Evolutionary conservation across 1,284 basidiomycete genomes (phyloP), one percentile per base, ranked within the genome.

Genomic region (Entoloma clypeatum): DNA sequence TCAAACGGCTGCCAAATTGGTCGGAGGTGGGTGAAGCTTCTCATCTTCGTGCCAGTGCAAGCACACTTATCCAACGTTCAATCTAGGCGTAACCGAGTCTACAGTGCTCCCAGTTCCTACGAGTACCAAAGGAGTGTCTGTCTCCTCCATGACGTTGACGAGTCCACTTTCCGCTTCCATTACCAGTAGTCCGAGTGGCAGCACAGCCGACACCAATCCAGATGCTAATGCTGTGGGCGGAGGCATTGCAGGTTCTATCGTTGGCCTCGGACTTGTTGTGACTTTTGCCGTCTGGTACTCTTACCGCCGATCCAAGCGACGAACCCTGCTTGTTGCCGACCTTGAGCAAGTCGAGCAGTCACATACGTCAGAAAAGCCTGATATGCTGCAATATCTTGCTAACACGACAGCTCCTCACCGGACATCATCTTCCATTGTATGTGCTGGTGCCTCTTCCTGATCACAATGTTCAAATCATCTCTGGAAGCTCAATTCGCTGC

Each of bases 71-170:
- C 34, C 34, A 7, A 5, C 11, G 17, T 21, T n/a, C 11, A 10
- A 7, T 36, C n/a, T 27, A 52, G 48, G 49, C 25, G 45, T 30
- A 18, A 48, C 41, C 11, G 50, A 52, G 32, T 49, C 50, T 21
- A 49, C 43, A 3, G 45, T 45, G 9, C 18, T 42, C 10, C 47
- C 45, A 2, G 27, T n/a, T n/a, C 44, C 40, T 36, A 36, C 43
- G 9, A 36, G 23, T 7, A 29, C 18, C 2, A 14, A 9, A 40
- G 26, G n/a, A 41, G 17, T 17, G 5, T 24, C 22, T 31, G 29
- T 13, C 8, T 18, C n/a, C 5, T n/a, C 32, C 14, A 13, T 28
- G 13, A 30, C 41, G 11, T 27, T 22, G 11, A 36, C 36, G 13
- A 40, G 23, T 34, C 10, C 36, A 21, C 8, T 22, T 13, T 9